Conservation (phyloP, 345 rosid genomes). For the Chamaenerion angustifolium region DNA sequence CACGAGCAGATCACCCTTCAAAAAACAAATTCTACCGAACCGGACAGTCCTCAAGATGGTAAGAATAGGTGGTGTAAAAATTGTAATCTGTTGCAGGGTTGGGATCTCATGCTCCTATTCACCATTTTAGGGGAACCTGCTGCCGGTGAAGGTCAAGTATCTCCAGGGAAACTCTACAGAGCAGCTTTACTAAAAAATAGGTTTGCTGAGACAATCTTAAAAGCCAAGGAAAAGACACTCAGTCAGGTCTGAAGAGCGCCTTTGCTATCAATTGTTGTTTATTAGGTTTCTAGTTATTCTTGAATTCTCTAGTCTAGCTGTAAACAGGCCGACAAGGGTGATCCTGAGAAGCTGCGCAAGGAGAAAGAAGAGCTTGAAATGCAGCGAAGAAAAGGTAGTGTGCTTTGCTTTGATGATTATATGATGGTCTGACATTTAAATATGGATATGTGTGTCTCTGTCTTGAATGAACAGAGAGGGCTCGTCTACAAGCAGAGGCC, state of each 20-base stretch:
- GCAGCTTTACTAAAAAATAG: conserved; percentile 70
- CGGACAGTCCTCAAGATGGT: conserved; percentile 64
- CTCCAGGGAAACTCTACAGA: conserved; percentile 73
- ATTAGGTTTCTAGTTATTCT: not conserved
- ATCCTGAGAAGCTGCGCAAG: conserved; percentile 67
- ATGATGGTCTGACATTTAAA: not conserved
- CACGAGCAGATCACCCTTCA: conserved; percentile 38
- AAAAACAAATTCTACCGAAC: conserved; percentile 40
- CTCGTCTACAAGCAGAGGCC: conserved; percentile 88
- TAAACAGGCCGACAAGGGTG: conserved; percentile 55
- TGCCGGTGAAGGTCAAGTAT: conserved; percentile 49
- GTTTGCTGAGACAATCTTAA: conserved; percentile 88
- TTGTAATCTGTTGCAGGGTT: conserved; percentile 13
- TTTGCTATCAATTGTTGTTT: too few species aligned
- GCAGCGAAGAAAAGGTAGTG: conserved; percentile 59
- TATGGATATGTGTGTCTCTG: not conserved
- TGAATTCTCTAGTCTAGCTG: not conserved
- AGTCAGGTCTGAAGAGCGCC: conserved; percentile 40
- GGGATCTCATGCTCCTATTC: conserved; percentile 20
- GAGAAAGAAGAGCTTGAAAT: conserved; percentile 82
- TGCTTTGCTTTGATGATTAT: not conserved
- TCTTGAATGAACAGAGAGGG: conserved; percentile 43
- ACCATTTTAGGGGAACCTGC: conserved; percentile 57
- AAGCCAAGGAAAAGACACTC: conserved; percentile 82
- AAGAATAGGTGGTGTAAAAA: conserved; percentile 21